Percentiles rank a stretch among this genome's conserved stretches.
phyloP scores from a whole-genome alignment of 208 protist genomes.

The Acanthamoeba lenticulata region DNA sequence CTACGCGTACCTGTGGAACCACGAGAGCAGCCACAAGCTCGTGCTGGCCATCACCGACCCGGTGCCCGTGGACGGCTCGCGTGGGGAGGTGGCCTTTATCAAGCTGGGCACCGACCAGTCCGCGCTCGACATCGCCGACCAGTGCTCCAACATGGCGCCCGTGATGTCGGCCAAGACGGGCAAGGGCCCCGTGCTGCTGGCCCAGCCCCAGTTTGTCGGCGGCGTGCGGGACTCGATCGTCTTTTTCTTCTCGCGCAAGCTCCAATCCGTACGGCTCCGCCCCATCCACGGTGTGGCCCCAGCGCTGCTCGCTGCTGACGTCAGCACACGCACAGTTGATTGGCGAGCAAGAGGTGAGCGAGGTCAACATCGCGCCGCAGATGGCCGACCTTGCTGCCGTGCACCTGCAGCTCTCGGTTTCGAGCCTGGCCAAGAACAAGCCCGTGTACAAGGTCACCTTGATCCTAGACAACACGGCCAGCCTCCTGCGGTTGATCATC shows the following conservation, averaged over 20 bases:
- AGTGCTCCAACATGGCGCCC: conserved; percentile 12
- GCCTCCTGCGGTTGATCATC: background rate
- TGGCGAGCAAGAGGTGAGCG: conserved; percentile 30
- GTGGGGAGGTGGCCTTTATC: conserved; percentile 1
- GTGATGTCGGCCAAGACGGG: background rate
- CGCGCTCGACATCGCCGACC: conserved; percentile 5
- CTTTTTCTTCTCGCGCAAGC: conserved; percentile 45
- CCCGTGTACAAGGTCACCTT: background rate
- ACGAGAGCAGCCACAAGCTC: conserved; percentile 3
- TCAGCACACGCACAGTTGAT: background rate
- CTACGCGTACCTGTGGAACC: conserved; percentile 20
- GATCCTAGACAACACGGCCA: background rate
- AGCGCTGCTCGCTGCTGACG: background rate
- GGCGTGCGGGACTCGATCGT: conserved; percentile 31
- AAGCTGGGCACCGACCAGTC: conserved; percentile 3
- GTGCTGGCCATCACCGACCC: conserved; percentile 13
- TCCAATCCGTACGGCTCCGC: background rate
- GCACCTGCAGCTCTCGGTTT: background rate
- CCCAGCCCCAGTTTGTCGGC: conserved; percentile 18
- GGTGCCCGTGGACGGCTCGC: conserved; percentile 29
- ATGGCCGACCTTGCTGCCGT: conserved; percentile 9
- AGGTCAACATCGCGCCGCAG: background rate
- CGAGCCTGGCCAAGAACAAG: conserved; percentile 25
- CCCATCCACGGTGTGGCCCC: background rate
- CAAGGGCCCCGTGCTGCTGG: background rate